These are phyloP conservation scores for Ananas comosus DNA, from an alignment of 176 grass and related monocot species.

Conservation along the genomic window DNA sequence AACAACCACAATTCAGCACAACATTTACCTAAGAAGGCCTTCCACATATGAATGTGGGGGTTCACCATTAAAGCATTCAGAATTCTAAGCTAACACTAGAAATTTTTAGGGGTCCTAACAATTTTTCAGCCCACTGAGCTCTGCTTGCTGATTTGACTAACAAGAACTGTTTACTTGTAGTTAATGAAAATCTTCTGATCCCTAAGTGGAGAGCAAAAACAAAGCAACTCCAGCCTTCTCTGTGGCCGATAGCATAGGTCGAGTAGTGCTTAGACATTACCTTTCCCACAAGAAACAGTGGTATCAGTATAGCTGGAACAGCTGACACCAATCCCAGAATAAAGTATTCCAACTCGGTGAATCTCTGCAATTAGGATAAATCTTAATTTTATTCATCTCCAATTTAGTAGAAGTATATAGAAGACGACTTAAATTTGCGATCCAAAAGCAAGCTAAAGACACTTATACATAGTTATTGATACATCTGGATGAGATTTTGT, in stretches of 20 bases:
- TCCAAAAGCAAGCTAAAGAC: neutral
- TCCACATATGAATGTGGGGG: too few relatives aligned
- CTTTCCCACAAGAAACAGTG: slow-evolving; percentile 74
- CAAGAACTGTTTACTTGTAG: neutral
- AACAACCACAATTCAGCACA: neutral
- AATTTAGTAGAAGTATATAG: neutral
- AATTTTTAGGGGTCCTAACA: neutral
- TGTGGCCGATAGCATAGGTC: too few relatives aligned
- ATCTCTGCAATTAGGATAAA: slow-evolving; percentile 44
- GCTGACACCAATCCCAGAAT: slow-evolving; percentile 74
- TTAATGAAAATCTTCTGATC: neutral
- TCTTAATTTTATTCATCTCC: neutral
- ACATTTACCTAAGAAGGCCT: too few relatives aligned
- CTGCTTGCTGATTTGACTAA: neutral
- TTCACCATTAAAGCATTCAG: neutral
- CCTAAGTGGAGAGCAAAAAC: neutral
- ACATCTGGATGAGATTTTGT: too few relatives aligned
- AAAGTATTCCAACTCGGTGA: slow-evolving; percentile 86
- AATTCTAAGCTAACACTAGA: neutral
- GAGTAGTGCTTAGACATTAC: slow-evolving; percentile 14
- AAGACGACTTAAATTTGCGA: neutral
- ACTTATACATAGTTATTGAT: neutral
- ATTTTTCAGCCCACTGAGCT: too few relatives aligned
- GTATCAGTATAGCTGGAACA: slow-evolving; percentile 61
- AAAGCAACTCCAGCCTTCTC: neutral